Base-by-base conservation (phyloP, 495 filamentous ascomycete genomes). In the Aspergillus coremiiformis region DNA sequence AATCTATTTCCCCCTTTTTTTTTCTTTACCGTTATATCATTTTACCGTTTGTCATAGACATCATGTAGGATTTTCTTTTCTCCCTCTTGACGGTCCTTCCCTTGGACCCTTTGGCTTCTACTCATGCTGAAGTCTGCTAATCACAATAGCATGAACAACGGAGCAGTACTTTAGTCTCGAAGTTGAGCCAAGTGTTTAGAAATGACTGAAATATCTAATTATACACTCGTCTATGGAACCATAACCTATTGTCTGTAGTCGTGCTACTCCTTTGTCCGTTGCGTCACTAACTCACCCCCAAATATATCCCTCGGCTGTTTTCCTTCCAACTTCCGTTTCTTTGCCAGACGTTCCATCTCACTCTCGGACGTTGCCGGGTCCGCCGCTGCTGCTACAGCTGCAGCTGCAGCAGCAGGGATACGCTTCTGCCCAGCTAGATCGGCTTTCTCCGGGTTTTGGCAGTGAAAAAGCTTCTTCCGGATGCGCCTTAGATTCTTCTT, bases 381-480 rank as follows among this genome's bases (percentile, higher is more conserved):
- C 10, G 45, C 54, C 12, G 55, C 53, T 7, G 59, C 55, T 7
- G 56, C 41, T 1, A 54, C 47, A 4, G 53, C 48, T 11, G 48
- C 55, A 4, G 62, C 47, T 6, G 59, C 52, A 1, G 52, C 42
- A 1, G 59, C 20, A 39, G 53, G 52, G 54, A 65, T 47, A n/a
- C 76, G 65, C 55, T 78, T 78, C 58, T 71, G 68, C 0, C 65
- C 71, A 3, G 68, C 66, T 0, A 75, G 32, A 43, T 77, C 72
- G 1, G 67, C 61, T 53, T 79, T 79, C 17, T 81, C 75, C 0
- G 88, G 87, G 57, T 94, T 89, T 50, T 84, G 80, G 64, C 90
- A 95, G 51, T 84, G 83, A 37, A 80, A 81, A 12, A 94, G 72
- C 67, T 93, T 94, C 68, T 84, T 89, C 32, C 78, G 78, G 27